Evolutionary conservation across 2,329 filamentous ascomycete genomes (phyloP).

Genomic region (Xylariales sp.): DNA sequence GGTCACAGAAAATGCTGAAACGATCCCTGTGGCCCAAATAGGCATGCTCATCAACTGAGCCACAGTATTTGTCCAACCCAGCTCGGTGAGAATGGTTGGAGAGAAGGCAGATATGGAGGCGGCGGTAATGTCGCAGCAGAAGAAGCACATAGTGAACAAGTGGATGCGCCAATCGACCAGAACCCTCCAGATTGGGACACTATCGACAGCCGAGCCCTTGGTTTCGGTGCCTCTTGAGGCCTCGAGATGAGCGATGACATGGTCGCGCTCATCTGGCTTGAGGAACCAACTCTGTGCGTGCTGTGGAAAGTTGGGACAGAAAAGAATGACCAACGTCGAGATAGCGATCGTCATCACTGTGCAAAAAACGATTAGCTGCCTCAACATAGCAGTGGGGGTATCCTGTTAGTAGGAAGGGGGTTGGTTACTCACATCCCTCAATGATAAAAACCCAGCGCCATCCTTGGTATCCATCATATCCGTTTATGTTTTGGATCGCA

Average conservation of each 20-base stretch:
- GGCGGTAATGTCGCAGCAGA: constrained; percentile 24
- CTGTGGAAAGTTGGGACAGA: constrained; percentile 22
- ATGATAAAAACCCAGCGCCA: constrained; percentile 45
- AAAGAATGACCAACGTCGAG: constrained; percentile 12
- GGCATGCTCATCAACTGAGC: constrained; percentile 24
- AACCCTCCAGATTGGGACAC: constrained; percentile 18
- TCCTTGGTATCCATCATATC: constrained; percentile 29
- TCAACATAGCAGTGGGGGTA: too few relatives aligned
- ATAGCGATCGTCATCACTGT: constrained; percentile 16
- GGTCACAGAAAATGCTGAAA: constrained; percentile 17
- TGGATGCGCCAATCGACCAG: constrained; percentile 23
- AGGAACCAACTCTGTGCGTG: constrained; percentile 23
- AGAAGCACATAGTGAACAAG: constrained; percentile 23
- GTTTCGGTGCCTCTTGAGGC: constrained; percentile 17
- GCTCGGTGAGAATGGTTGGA: constrained; percentile 21
- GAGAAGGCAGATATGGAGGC: constrained; percentile 20
- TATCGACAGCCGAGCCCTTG: constrained; percentile 16
- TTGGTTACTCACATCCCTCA: constrained; percentile 14
- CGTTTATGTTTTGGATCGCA: constrained; percentile 34
- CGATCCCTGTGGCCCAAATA: constrained; percentile 21
- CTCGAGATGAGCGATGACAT: constrained; percentile 16
- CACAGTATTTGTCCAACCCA: constrained; percentile 16
- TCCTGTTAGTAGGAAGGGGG: not conserved
- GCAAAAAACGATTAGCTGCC: too few relatives aligned
- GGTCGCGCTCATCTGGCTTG: constrained; percentile 16